Evolutionary conservation across 441 rosid genomes (phyloP), one percentile per base, ranked within the genome.

Genomic region (Erodium chrysanthum): DNA sequence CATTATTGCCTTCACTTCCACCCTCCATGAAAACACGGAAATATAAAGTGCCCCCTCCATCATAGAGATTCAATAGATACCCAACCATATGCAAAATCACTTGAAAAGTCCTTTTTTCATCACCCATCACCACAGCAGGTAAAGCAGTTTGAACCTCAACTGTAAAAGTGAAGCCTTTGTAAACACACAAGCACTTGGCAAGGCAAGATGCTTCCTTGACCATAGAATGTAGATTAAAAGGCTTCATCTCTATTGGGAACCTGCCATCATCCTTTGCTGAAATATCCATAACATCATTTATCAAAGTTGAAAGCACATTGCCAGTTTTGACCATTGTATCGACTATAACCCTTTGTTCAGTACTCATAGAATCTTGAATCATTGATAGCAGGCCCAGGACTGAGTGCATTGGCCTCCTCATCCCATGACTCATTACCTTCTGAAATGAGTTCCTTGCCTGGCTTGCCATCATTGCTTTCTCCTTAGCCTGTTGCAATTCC

Each of bases 341-440:
- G 10, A 82, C 79, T 8, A 85, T 76, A 72, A 74, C 79, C 67
- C 75, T 83, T 79, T 87, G 90, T 66, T 85, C 77, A 29, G 80
- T 73, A 65, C 70, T 78, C 82, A 79, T 64, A 70, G 84, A 86
- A 0, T 80, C 82, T 59, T 81, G 80, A 74, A 83, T 81, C 78
- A 88, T 81, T 0, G 93, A 85, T 65, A 88, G 87, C 12, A 88
- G 82, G 70, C 93, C 93, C 78, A 83, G 73, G 40, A 85, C 82
- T 4, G 90, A 83, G 73, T 88, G 86, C 90, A 88, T 85, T 9
- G 93, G 93, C 77, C 88, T 83, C 75, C 84, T 84, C 93, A 88
- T 85, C 54, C 90, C 93, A 65, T 83, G 79, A 68, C 87, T 88
- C 93, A 88, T 85, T 67, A 88, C 90, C 74, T 88, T 88, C 76